Evolutionary conservation across 164 flowering plant species (phyloP).

Genomic region (Annona cherimola): DNA sequence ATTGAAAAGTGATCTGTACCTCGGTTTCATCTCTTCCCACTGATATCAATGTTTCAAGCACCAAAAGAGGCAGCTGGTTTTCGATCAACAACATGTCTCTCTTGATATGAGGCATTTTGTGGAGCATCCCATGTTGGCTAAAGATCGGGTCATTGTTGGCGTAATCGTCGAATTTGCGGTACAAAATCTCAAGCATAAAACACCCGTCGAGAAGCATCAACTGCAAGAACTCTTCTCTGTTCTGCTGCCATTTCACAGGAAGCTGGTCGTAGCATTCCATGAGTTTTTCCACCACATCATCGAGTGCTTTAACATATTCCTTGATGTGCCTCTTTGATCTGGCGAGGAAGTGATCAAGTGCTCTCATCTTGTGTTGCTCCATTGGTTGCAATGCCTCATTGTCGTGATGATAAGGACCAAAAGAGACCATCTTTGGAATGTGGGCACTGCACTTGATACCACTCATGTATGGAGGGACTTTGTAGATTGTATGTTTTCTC

Average conservation of each 20-base stretch:
- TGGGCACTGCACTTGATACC: conserved; percentile 24
- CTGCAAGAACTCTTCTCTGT: conserved; percentile 25
- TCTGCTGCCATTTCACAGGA: conserved; percentile 22
- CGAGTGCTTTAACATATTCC: conserved; percentile 19
- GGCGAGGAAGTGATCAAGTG: conserved; percentile 38
- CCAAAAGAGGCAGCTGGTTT: conserved; percentile 52
- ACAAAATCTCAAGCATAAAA: conserved; percentile 50
- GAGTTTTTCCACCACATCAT: conserved; percentile 13
- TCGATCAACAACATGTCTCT: conserved; percentile 65
- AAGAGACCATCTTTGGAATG: conserved; percentile 39
- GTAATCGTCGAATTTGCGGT: conserved; percentile 24
- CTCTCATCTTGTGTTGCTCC: conserved; percentile 53
- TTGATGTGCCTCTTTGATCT: conserved; percentile 29
- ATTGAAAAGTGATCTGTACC: conserved; percentile 4
- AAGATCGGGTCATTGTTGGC: conserved; percentile 52
- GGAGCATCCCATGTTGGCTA: conserved; percentile 44
- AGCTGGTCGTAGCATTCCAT: conserved; percentile 32
- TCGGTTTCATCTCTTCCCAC: conserved; percentile 21
- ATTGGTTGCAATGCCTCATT: conserved; percentile 22
- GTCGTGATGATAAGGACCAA: conserved; percentile 50
- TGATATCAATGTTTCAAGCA: conserved; percentile 29
- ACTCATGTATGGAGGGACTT: conserved; percentile 12
- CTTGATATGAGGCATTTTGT: conserved; percentile 38
- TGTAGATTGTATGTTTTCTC: conserved; percentile 25
- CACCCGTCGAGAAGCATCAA: conserved; percentile 48